These are phyloP conservation scores for Colletotrichum siamense DNA, from an alignment of 2,329 filamentous ascomycete genomes.

Conservation along the genomic window DNA sequence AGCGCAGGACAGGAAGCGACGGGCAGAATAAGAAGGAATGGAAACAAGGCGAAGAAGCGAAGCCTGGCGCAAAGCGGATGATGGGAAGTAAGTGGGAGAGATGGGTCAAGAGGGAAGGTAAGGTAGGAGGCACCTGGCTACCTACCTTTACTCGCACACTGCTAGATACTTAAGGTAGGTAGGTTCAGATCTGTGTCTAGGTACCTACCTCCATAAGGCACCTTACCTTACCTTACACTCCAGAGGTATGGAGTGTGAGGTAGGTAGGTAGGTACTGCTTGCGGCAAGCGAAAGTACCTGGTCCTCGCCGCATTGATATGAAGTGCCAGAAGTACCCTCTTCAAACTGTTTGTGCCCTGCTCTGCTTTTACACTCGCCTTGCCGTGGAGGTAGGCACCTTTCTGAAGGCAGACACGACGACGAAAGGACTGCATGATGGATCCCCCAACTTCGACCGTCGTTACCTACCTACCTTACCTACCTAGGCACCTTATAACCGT, in stretches of 20 bases:
- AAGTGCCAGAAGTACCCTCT: neutral
- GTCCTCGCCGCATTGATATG: neutral
- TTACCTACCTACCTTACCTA: neutral
- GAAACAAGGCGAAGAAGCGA: neutral
- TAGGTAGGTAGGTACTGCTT: neutral
- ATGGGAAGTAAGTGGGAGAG: neutral
- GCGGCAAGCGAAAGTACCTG: neutral
- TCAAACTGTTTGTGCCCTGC: neutral
- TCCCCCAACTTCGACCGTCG: neutral
- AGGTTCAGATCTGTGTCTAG: neutral
- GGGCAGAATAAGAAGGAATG: conserved; percentile 4
- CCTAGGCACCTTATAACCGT: neutral
- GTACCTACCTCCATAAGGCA: neutral
- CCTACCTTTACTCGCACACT: neutral
- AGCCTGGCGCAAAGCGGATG: conserved; percentile 21
- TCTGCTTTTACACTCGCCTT: neutral
- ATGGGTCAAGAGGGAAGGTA: neutral
- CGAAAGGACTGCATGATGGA: neutral
- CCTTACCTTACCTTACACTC: neutral
- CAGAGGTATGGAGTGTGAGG: neutral
- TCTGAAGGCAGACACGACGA: neutral
- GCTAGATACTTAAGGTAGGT: neutral
- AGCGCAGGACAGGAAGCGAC: neutral
- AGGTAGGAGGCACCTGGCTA: neutral
- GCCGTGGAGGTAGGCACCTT: neutral